Evolutionary conservation across 164 flowering plant genomes (phyloP).

Genomic region (Magnolia officinalis): DNA sequence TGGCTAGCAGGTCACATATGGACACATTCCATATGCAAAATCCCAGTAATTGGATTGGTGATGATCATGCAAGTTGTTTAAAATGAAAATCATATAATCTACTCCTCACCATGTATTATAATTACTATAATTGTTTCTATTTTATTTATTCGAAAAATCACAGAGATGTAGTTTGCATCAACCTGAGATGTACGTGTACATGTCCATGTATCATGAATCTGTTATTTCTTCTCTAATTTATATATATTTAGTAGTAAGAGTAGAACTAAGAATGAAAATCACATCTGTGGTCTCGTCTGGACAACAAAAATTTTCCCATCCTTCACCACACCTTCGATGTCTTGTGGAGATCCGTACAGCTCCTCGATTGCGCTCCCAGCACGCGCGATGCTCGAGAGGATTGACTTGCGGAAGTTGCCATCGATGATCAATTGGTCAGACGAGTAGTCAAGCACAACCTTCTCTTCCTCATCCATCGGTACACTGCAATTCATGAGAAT

Average conservation of each 20-base stretch:
- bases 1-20: too few relatives aligned
- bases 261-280: slow-evolving; percentile 6
- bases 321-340: slow-evolving; percentile 91
- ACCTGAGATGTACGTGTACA: too few relatives aligned
- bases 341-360: slow-evolving; percentile 86
- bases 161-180: too few relatives aligned
- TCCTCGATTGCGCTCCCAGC: slow-evolving; percentile 86
- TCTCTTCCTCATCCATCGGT: slow-evolving; percentile 92
- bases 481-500: slow-evolving; percentile 41
- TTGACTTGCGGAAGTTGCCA: slow-evolving; percentile 47
- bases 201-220: background rate
- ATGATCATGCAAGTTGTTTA: too few relatives aligned
- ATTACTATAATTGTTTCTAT: too few relatives aligned
- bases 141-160: too few relatives aligned
- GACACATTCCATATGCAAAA: too few relatives aligned
- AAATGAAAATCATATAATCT: too few relatives aligned
- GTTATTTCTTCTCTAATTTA: background rate
- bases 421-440: slow-evolving; percentile 66
- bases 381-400: slow-evolving; percentile 73
- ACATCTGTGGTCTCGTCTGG: slow-evolving; percentile 97
- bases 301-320: slow-evolving; percentile 88
- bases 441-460: slow-evolving; percentile 78
- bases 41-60: too few relatives aligned
- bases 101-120: too few relatives aligned
- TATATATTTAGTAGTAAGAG: too few relatives aligned